Percentiles rank a stretch among this genome's conserved stretches.
These are phyloP conservation scores for Ulmus americana DNA, from an alignment of 331 rosid species.

Conservation along the genomic window DNA sequence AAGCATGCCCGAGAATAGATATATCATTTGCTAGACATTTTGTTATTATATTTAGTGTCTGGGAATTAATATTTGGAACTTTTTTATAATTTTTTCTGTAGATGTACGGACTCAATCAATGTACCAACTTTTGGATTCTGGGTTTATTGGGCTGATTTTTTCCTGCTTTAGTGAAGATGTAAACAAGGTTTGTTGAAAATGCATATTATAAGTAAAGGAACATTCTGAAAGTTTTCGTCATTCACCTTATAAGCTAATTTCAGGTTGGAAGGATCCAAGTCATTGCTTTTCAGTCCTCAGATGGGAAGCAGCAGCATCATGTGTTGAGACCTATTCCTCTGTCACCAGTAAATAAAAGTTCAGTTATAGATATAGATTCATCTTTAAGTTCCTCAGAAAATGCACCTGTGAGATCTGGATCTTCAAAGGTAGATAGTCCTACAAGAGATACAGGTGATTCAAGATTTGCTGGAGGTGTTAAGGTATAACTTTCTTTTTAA, in stretches of 20 bases:
- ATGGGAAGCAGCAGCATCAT: conserved; percentile 70
- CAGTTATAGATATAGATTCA: conserved; percentile 80
- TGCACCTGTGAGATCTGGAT: conserved; percentile 34
- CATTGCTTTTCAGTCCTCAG: conserved; percentile 93
- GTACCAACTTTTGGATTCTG: conserved; percentile 97
- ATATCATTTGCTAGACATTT: conserved; percentile 7
- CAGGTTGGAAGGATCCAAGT: conserved; percentile 97
- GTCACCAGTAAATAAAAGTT: conserved; percentile 57
- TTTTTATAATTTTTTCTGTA: conserved; percentile 28
- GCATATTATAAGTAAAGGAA: conserved; percentile 9
- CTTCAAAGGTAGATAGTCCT: conserved; percentile 46
- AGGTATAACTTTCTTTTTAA: conserved; percentile 39
- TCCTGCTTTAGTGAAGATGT: conserved; percentile 91
- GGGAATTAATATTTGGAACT: conserved; percentile 2
- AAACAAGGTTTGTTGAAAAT: conserved; percentile 56
- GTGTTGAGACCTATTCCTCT: conserved; percentile 49
- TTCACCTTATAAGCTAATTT: conserved; percentile 18
- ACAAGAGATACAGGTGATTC: conserved; percentile 83
- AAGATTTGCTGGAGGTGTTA: conserved; percentile 40
- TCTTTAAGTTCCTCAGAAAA: conserved; percentile 84
- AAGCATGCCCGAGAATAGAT: not conserved
- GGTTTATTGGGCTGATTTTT: conserved; percentile 90
- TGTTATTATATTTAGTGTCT: conserved; percentile 9
- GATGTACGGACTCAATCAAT: conserved; percentile 91
- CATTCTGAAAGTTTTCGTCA: conserved; percentile 14